These are phyloP conservation scores for Asterophora parasitica DNA, from an alignment of 768 basidiomycete species.

Conservation along the genomic window DNA sequence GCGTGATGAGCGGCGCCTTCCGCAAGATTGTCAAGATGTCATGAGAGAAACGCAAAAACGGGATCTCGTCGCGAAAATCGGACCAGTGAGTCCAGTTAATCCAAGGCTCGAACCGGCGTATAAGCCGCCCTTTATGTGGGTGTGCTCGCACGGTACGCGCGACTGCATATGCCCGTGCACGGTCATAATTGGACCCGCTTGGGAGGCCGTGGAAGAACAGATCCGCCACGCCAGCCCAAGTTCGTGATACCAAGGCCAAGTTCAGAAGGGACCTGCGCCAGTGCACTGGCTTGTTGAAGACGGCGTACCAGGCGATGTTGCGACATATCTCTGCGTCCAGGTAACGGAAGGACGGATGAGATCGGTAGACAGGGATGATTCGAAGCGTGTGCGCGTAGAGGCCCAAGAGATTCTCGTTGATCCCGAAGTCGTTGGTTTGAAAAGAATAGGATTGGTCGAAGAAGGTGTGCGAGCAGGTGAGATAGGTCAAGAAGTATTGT, in stretches of 20 bases:
- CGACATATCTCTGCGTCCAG: not conserved
- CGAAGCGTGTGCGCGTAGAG: not conserved
- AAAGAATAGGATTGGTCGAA: not conserved
- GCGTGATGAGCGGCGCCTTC: too few species aligned
- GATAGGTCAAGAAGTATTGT: not conserved
- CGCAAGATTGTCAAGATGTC: too few species aligned
- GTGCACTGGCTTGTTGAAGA: not conserved
- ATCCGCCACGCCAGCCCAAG: not conserved
- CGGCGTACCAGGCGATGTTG: not conserved
- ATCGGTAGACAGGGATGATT: not conserved
- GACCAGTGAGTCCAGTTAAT: too few species aligned
- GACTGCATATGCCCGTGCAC: not conserved
- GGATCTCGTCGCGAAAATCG: too few species aligned
- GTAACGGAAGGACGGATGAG: not conserved
- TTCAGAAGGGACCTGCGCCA: not conserved
- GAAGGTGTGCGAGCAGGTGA: not conserved
- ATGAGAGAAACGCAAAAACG: too few species aligned
- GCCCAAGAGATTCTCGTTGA: too few species aligned
- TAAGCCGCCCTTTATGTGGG: not conserved
- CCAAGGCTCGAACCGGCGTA: not conserved
- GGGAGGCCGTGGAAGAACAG: not conserved
- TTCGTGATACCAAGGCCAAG: not conserved
- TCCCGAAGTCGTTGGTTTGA: too few species aligned
- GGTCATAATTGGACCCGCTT: not conserved
- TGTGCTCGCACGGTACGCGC: not conserved